These are phyloP conservation scores for Vitis cinerea DNA, from an alignment of 164 flowering plant genomes.

Conservation along the genomic window DNA sequence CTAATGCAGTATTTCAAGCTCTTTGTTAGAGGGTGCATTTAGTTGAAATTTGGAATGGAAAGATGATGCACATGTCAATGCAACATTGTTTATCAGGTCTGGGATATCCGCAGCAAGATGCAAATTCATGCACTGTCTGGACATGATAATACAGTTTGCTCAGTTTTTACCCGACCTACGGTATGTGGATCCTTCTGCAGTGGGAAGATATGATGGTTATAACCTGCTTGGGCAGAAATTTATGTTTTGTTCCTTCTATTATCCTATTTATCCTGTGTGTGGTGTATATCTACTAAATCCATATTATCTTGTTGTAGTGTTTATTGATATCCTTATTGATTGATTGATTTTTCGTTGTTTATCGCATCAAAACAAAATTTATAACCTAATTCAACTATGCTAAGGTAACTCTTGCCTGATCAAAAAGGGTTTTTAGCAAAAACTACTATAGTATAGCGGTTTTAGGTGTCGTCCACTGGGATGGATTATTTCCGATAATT, in stretches of 20 bases:
- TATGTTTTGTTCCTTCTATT: not conserved
- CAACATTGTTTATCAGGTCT: constrained; percentile 52
- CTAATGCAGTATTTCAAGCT: not conserved
- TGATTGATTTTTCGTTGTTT: too few relatives aligned
- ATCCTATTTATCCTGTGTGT: not conserved
- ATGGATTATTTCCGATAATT: too few relatives aligned
- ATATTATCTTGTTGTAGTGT: not conserved
- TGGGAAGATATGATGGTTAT: not conserved
- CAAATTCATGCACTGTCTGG: constrained; percentile 94
- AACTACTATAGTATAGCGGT: too few relatives aligned
- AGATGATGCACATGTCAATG: constrained; percentile 5
- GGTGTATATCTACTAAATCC: not conserved
- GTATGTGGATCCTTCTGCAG: constrained; percentile 38
- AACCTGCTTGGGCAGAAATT: not conserved
- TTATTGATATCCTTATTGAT: not conserved
- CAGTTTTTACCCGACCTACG: constrained; percentile 93
- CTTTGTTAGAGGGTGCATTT: not conserved
- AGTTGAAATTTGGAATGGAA: not conserved
- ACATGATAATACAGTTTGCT: constrained; percentile 96
- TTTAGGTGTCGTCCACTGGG: too few relatives aligned
- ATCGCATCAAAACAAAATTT: too few relatives aligned
- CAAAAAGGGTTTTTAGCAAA: too few relatives aligned
- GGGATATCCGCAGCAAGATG: constrained; percentile 94
- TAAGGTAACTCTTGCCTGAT: too few relatives aligned
- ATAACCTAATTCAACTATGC: too few relatives aligned